phyloP scores from a whole-genome alignment of 768 basidiomycete species.

The Hortiboletus flavorubellus region DNA sequence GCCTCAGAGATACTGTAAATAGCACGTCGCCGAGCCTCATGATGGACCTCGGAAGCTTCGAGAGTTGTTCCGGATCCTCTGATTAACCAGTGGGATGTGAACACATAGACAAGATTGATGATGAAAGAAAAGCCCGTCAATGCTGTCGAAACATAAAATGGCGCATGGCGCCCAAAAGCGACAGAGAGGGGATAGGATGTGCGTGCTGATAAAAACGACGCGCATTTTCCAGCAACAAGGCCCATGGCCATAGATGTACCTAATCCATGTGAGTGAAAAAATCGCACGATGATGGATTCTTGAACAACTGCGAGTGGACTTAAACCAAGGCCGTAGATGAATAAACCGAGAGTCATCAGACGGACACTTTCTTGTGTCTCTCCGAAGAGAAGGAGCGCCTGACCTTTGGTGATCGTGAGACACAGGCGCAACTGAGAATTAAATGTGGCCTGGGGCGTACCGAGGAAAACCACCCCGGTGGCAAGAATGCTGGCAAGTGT shows the following conservation, averaged over 20 bases:
- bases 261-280: constrained; percentile 72
- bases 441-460: constrained; percentile 30
- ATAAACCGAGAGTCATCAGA: constrained; percentile 71
- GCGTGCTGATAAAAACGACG: constrained; percentile 72
- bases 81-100: constrained; percentile 61
- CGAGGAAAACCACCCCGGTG: constrained; percentile 66
- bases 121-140: constrained; percentile 64
- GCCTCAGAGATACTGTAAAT: constrained; percentile 50
- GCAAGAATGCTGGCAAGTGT: constrained; percentile 70
- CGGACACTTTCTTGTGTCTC: constrained; percentile 58
- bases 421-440: background rate
- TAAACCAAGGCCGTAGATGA: constrained; percentile 75
- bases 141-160: constrained; percentile 66
- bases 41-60: constrained; percentile 58
- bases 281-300: constrained; percentile 81
- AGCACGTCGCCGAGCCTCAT: constrained; percentile 49
- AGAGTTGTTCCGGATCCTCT: constrained; percentile 57
- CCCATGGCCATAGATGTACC: constrained; percentile 81
- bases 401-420: constrained; percentile 41
- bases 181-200: constrained; percentile 76
- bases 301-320: constrained; percentile 81
- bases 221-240: constrained; percentile 74
- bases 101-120: constrained; percentile 67
- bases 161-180: constrained; percentile 62
- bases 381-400: constrained; percentile 63